These are phyloP conservation scores for Bruguiera sexangula DNA, from an alignment of 345 rosid species.

Conservation along the genomic window DNA sequence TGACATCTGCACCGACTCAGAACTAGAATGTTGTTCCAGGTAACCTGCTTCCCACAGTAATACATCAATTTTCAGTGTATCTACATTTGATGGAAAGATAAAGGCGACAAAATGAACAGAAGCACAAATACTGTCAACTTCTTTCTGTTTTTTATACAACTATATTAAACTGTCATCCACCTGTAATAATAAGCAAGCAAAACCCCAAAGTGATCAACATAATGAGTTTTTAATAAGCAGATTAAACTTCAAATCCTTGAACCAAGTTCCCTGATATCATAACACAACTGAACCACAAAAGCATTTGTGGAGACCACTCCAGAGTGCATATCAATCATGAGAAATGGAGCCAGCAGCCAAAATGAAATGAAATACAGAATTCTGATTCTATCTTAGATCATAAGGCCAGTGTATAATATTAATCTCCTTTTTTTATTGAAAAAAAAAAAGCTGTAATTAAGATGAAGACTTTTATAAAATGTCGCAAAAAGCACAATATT, in stretches of 20 bases:
- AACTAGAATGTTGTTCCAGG: constrained; percentile 20
- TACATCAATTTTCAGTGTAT: constrained; percentile 7
- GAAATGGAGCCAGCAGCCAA: too few species aligned
- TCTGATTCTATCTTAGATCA: neutral
- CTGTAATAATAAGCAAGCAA: neutral
- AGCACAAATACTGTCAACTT: too few species aligned
- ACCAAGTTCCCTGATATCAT: neutral
- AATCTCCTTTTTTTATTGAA: too few species aligned
- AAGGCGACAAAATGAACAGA: too few species aligned
- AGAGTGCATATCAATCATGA: too few species aligned
- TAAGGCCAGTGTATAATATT: constrained; percentile 12
- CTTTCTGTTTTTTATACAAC: too few species aligned
- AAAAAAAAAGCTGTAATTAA: too few species aligned
- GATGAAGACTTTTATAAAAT: neutral
- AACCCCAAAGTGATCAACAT: neutral
- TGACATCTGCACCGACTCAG: constrained; percentile 50
- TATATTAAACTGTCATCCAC: neutral
- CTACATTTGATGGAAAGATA: neutral
- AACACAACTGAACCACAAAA: neutral
- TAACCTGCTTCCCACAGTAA: constrained; percentile 24
- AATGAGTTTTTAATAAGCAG: neutral
- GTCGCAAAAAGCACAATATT: neutral
- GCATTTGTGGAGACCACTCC: neutral
- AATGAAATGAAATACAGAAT: neutral
- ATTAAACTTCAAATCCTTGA: neutral